A percentile compares a stretch with the other conserved stretches of the same genome.
Evolutionary conservation across 192 early-diverging fungal genomes (phyloP).

Genomic region (Backusella morwellensis): DNA sequence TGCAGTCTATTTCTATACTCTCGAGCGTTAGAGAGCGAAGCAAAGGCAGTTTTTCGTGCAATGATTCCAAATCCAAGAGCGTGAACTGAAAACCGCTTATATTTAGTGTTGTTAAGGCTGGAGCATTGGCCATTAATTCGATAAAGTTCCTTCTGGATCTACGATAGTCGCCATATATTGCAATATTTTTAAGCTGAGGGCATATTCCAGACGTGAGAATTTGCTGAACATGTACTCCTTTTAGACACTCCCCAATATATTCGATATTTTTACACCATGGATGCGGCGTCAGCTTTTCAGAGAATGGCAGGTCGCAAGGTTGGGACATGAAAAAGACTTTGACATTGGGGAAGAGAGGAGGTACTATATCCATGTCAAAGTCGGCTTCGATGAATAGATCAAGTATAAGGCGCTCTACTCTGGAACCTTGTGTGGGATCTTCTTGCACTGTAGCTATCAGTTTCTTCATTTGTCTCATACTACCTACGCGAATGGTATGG

Average conservation of each 20-base stretch:
- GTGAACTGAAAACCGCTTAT: not conserved
- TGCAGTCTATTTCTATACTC: not conserved
- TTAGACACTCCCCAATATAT: not conserved
- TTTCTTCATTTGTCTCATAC: not conserved
- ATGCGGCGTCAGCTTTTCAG: not conserved
- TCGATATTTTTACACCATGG: not conserved
- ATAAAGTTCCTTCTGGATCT: not conserved
- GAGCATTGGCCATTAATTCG: not conserved
- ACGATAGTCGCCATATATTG: not conserved
- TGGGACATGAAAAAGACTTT: not conserved
- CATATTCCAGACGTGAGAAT: not conserved
- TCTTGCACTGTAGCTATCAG: not conserved
- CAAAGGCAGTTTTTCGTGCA: not conserved
- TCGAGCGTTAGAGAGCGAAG: not conserved
- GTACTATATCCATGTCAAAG: not conserved
- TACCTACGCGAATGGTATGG: not conserved
- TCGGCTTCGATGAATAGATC: not conserved
- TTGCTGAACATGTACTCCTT: not conserved
- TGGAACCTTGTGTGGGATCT: not conserved
- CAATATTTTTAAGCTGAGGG: not conserved
- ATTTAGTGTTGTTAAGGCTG: not conserved
- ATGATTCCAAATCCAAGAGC: not conserved
- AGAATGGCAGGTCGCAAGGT: not conserved
- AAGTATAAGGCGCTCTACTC: not conserved
- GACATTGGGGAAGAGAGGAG: not conserved